Conservation (phyloP, 805 yeast species). For the Pichia exigua region DNA sequence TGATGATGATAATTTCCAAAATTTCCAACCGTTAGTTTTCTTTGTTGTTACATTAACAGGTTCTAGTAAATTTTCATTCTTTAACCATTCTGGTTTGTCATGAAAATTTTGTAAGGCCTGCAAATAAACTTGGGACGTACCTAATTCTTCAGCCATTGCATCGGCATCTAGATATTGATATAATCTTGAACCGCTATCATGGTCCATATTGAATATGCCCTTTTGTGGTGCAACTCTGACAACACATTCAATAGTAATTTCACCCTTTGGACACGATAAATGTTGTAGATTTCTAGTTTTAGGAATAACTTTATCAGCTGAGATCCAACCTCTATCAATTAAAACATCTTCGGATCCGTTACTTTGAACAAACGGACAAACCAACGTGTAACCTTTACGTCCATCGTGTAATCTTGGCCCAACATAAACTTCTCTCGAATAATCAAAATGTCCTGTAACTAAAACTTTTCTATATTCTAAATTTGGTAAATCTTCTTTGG, state of each 20-base stretch:
- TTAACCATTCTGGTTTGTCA: conserved; percentile 49
- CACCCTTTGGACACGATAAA: conserved; percentile 65
- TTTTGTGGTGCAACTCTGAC: conserved; percentile 61
- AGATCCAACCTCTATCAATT: conserved; percentile 89
- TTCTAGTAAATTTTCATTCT: conserved; percentile 7
- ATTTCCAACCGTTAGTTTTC: conserved; percentile 8
- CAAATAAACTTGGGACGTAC: conserved; percentile 64
- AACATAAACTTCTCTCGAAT: conserved; percentile 79
- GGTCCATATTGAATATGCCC: conserved; percentile 59
- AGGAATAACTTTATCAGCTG: conserved; percentile 57
- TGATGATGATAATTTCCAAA: conserved; percentile 7
- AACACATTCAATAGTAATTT: conserved; percentile 64
- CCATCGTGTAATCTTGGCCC: conserved; percentile 81
- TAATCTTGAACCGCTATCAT: conserved; percentile 55
- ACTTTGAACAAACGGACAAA: conserved; percentile 73
- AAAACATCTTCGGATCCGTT: conserved; percentile 72
- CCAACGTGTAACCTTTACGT: conserved; percentile 66
- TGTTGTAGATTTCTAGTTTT: conserved; percentile 50
- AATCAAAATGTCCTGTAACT: conserved; percentile 73
- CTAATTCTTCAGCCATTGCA: conserved; percentile 66
- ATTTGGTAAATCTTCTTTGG: conserved; percentile 55
- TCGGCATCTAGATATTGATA: conserved; percentile 77
- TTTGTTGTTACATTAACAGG: conserved; percentile 1
- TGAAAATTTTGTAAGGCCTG: conserved; percentile 63
- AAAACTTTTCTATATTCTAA: conserved; percentile 77